Percentiles rank a stretch among this genome's conserved stretches.
Conservation (phyloP, 805 yeast species). For the Naumovozyma baii region DNA sequence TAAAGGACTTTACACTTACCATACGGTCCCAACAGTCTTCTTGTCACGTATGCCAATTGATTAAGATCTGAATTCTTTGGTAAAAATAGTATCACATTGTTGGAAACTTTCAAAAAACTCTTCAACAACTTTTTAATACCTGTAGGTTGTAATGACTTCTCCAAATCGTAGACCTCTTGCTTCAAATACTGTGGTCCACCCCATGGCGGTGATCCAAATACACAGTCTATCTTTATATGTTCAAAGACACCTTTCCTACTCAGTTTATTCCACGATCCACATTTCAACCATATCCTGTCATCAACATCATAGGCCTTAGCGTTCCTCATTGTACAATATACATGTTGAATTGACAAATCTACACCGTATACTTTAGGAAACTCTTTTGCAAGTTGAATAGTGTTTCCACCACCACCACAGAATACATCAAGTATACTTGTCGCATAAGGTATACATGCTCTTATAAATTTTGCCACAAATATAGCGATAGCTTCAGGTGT, state of each 20-base stretch:
- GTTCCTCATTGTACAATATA: constrained; percentile 60
- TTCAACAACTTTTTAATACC: constrained; percentile 36
- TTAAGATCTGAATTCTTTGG: constrained; percentile 51
- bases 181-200: constrained; percentile 61
- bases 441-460: constrained; percentile 42
- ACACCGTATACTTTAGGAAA: constrained; percentile 53
- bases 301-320: constrained; percentile 51
- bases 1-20: constrained; percentile 40
- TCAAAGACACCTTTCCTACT: constrained; percentile 12
- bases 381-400: constrained; percentile 58
- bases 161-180: constrained; percentile 38
- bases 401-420: constrained; percentile 84
- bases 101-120: constrained; percentile 35
- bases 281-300: constrained; percentile 39
- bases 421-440: constrained; percentile 52
- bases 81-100: constrained; percentile 48
- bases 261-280: constrained; percentile 38
- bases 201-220: constrained; percentile 83
- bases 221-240: constrained; percentile 28
- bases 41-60: constrained; percentile 43
- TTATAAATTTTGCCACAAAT: constrained; percentile 45
- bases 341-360: constrained; percentile 50
- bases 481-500: constrained; percentile 72
- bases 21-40: constrained; percentile 35
- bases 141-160: constrained; percentile 38